Evolutionary conservation across 2,329 filamentous ascomycete genomes (phyloP).

Genomic region (Fusarium sp.): DNA sequence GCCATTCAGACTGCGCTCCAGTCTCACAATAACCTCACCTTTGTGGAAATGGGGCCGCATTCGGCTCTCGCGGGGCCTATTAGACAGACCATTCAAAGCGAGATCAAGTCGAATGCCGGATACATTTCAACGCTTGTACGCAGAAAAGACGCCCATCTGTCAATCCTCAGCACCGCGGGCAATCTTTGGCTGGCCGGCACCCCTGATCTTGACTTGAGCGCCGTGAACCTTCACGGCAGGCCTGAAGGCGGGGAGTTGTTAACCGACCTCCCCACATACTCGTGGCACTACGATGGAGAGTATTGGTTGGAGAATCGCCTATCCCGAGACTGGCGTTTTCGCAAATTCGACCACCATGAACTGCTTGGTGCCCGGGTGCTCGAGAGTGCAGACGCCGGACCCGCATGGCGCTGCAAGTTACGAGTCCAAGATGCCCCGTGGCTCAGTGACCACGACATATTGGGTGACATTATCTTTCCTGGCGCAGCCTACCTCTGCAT

Average conservation of each 20-base stretch:
- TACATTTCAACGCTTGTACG: conserved; percentile 6
- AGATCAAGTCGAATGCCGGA: conserved; percentile 5
- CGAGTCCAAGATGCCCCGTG: conserved; percentile 11
- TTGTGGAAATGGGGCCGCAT: conserved; percentile 11
- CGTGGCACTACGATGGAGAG: conserved; percentile 9
- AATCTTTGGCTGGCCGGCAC: conserved; percentile 11
- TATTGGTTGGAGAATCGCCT: conserved; percentile 13
- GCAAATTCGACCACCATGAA: conserved; percentile 17
- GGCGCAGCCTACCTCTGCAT: conserved; percentile 11
- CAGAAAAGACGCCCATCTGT: conserved; percentile 5
- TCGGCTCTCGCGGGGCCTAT: conserved; percentile 11
- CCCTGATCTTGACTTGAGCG: conserved; percentile 8
- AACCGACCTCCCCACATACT: conserved; percentile 9
- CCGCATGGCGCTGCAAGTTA: conserved; percentile 11
- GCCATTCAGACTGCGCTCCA: conserved; percentile 6
- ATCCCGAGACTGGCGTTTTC: conserved; percentile 10
- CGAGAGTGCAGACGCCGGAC: conserved; percentile 9
- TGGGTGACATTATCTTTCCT: conserved; percentile 12
- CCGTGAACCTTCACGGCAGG: not conserved
- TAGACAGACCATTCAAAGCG: conserved; percentile 10
- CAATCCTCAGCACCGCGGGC: conserved; percentile 10
- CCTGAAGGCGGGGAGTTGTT: conserved; percentile 1
- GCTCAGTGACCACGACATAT: conserved; percentile 15
- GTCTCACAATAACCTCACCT: conserved; percentile 10
- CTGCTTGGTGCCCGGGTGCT: conserved; percentile 10